A percentile compares a stretch with the other conserved stretches of the same genome.
These are phyloP conservation scores for Fonsecaea multimorphosa DNA, from an alignment of 2,329 filamentous ascomycete species.

Conservation along the genomic window DNA sequence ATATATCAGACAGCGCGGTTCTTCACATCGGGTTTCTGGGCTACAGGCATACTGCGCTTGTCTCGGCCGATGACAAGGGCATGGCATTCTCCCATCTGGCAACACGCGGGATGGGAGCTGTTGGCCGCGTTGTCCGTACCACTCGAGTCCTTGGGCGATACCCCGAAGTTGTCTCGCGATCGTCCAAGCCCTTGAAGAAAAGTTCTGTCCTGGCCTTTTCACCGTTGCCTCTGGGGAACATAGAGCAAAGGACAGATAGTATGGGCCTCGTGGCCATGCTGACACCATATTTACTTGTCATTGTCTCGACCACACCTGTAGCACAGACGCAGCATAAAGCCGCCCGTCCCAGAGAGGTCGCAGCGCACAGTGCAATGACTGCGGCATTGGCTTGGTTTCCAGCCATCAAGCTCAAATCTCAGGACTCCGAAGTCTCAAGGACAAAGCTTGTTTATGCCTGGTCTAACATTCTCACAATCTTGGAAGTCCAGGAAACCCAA, in stretches of 20 bases:
- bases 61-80: slow-evolving; percentile 90
- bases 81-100: slow-evolving; percentile 99
- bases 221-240: slow-evolving; percentile 88
- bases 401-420: slow-evolving; percentile 85
- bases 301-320: slow-evolving; percentile 94
- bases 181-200: slow-evolving; percentile 76
- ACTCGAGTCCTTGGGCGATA: slow-evolving; percentile 91
- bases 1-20: slow-evolving; percentile 76
- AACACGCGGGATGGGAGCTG: slow-evolving; percentile 83
- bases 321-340: slow-evolving; percentile 97
- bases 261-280: slow-evolving; percentile 94
- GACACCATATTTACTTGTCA: slow-evolving; percentile 92
- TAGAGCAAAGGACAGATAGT: slow-evolving; percentile 83
- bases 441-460: slow-evolving; percentile 95
- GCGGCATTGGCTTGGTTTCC: slow-evolving; percentile 98
- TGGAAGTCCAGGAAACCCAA: slow-evolving; percentile 80
- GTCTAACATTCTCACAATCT: slow-evolving; percentile 94
- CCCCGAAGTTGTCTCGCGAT: slow-evolving; percentile 69
- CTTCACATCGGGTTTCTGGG: slow-evolving; percentile 94
- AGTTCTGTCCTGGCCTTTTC: slow-evolving; percentile 94
- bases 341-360: slow-evolving; percentile 86
- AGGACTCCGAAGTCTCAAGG: slow-evolving; percentile 69
- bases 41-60: slow-evolving; percentile 88
- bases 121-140: slow-evolving; percentile 85
- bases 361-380: slow-evolving; percentile 87